Percentiles rank a stretch among this genome's conserved stretches.
Conservation (phyloP, 2,329 filamentous ascomycete genomes). For the Colletotrichum caudatum region DNA sequence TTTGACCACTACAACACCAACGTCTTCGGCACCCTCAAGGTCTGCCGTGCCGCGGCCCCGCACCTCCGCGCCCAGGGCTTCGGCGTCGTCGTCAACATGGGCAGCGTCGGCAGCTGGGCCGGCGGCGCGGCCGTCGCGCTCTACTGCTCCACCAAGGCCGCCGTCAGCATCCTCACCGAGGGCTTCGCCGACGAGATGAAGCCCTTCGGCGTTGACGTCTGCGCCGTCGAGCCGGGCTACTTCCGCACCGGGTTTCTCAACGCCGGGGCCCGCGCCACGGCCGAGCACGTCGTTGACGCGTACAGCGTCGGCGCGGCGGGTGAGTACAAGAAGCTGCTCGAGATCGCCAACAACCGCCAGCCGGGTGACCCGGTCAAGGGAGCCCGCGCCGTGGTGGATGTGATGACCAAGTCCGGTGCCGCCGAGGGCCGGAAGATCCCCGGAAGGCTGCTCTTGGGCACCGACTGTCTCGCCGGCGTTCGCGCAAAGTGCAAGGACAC, state of each 20-base stretch:
- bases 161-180: constrained; percentile 59
- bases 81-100: constrained; percentile 58
- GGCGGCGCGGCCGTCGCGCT: constrained; percentile 54
- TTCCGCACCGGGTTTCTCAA: constrained; percentile 65
- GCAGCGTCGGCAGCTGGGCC: constrained; percentile 60
- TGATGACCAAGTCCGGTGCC: constrained; percentile 63
- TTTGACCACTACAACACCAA: constrained; percentile 62
- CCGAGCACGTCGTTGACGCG: constrained; percentile 48
- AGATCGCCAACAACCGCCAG: constrained; percentile 60
- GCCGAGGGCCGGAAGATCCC: constrained; percentile 64
- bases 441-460: constrained; percentile 65
- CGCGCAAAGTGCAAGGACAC: constrained; percentile 58
- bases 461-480: constrained; percentile 59
- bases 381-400: constrained; percentile 63
- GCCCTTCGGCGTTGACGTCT: constrained; percentile 58
- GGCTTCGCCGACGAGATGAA: constrained; percentile 57
- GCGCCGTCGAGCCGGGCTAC: constrained; percentile 63
- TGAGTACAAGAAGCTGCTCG: constrained; percentile 47
- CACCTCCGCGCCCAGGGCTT: constrained; percentile 56
- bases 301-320: constrained; percentile 51
- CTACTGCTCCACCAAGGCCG: constrained; percentile 60
- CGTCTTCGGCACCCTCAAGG: constrained; percentile 64
- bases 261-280: constrained; percentile 46
- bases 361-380: constrained; percentile 68
- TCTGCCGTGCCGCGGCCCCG: constrained; percentile 61